Evolutionary conservation across 2,329 filamentous ascomycete species (phyloP).

Genomic region (Nemania serpens): DNA sequence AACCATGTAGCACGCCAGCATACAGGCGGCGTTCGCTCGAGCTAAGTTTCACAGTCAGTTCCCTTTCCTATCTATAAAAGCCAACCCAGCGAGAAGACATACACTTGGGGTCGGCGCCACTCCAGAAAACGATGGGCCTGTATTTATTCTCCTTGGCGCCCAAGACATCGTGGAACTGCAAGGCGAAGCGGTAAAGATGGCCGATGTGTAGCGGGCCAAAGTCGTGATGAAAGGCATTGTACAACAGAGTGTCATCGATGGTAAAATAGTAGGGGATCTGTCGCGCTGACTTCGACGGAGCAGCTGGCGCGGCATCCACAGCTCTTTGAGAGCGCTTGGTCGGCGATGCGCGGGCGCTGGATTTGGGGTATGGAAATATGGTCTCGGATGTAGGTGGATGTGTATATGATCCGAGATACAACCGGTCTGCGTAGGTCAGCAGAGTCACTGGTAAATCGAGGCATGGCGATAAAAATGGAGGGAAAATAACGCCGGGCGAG

Average conservation of each 20-base stretch:
- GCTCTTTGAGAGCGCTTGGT: conserved; percentile 74
- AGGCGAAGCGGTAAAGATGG: conserved; percentile 93
- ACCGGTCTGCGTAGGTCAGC: conserved; percentile 70
- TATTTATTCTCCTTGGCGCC: conserved; percentile 90
- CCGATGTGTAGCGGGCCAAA: conserved; percentile 98
- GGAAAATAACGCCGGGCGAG: conserved; percentile 21
- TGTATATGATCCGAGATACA: conserved; percentile 93
- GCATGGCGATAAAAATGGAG: conserved; percentile 30
- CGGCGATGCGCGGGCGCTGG: conserved; percentile 64
- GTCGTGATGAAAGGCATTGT: conserved; percentile 98
- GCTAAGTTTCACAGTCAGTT: conserved; percentile 53
- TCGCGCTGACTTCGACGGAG: conserved; percentile 50
- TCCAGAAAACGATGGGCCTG: conserved; percentile 94
- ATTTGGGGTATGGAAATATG: conserved; percentile 78
- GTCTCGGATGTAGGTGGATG: conserved; percentile 80
- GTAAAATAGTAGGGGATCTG: conserved; percentile 89
- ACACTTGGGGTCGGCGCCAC: conserved; percentile 88
- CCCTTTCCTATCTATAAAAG: neutral
- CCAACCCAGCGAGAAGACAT: conserved; percentile 46
- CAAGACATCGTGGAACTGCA: conserved; percentile 93
- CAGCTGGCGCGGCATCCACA: conserved; percentile 59
- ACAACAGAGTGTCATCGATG: conserved; percentile 87
- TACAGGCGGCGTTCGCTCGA: conserved; percentile 89
- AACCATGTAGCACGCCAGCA: conserved; percentile 98
- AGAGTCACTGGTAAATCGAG: conserved; percentile 35